Base-by-base conservation (phyloP, 805 yeast species). In the Saccharomycopsis sp. region DNA sequence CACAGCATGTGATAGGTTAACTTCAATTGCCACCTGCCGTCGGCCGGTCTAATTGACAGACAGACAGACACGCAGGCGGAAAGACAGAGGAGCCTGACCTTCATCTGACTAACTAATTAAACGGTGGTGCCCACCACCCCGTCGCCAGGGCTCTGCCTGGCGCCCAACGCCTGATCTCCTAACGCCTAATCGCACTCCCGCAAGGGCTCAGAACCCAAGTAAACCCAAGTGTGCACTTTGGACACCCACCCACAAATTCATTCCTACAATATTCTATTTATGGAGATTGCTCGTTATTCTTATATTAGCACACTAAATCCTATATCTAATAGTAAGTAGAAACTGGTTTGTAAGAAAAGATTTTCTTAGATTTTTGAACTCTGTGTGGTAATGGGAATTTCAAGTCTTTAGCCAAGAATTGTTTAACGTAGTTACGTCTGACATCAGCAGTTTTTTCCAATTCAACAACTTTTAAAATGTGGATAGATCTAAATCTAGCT, bases 301-400 rank as follows among this genome's bases (percentile, higher is more conserved):
- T 38, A 22, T 38, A 38, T 24, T 23, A 29, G 31, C 40, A 35
- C 34, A 29, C 38, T 29, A 37, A 32, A 32, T 14, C 17, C 24
- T 14, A 13, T 26, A 58, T 68, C 74, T 89, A 90, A 85, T 90
- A 90, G 86, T 81, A 89, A 69, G 99, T 93, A 64, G 95, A 70
- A 71, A 97, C 97, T 74, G 95, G 84, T 76, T 81, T 81, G 75
- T 86, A 75, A 71, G 90, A 77, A 79, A 75, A 93, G 70, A 87
- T 72, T 72, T 81, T 77, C 77, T 79, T 75, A 67, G 94, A 72
- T 79, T 88, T 89, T 74, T 77, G 84, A 70, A 89, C 79, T 79
- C 97, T 90, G 96, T 93, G 99, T 65, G 99, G 97, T 70, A 93
- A 84, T 78, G 99, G 99, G 97, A 93, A 93, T 76, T 87, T 86